Conservation (phyloP, 2,329 filamentous ascomycete species). For the Ceratocystis eucalypticola region DNA sequence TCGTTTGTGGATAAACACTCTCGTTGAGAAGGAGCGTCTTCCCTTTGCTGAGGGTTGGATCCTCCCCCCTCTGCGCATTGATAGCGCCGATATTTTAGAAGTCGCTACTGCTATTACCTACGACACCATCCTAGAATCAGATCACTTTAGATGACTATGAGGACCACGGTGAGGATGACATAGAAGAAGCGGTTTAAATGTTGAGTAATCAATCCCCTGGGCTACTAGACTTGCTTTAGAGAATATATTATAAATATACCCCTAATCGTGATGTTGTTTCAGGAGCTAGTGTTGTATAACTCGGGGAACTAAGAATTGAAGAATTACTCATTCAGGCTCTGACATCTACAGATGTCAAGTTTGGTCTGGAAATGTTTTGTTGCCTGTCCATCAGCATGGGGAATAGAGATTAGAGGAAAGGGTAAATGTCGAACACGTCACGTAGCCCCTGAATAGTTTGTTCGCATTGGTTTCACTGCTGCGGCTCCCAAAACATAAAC, state of each 20-base stretch:
- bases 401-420: background rate
- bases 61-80: background rate
- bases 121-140: background rate
- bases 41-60: slow-evolving; percentile 17
- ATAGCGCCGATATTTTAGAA: background rate
- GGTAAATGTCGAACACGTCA: background rate
- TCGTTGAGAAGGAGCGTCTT: slow-evolving; percentile 20
- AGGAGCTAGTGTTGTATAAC: too few relatives aligned
- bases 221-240: too few relatives aligned
- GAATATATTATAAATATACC: too few relatives aligned
- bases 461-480: background rate
- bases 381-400: too few relatives aligned
- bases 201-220: too few relatives aligned
- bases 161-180: too few relatives aligned
- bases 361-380: too few relatives aligned
- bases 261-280: too few relatives aligned
- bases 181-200: too few relatives aligned
- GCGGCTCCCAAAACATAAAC: background rate
- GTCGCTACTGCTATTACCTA: slow-evolving; percentile 5
- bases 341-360: too few relatives aligned
- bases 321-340: too few relatives aligned
- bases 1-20: slow-evolving; percentile 20
- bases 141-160: background rate
- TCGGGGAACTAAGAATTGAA: too few relatives aligned
- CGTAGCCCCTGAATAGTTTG: background rate